Evolutionary conservation across 371 early-diverging fungal species (phyloP).

Genomic region (Thermomucor indicae-seudaticae): DNA sequence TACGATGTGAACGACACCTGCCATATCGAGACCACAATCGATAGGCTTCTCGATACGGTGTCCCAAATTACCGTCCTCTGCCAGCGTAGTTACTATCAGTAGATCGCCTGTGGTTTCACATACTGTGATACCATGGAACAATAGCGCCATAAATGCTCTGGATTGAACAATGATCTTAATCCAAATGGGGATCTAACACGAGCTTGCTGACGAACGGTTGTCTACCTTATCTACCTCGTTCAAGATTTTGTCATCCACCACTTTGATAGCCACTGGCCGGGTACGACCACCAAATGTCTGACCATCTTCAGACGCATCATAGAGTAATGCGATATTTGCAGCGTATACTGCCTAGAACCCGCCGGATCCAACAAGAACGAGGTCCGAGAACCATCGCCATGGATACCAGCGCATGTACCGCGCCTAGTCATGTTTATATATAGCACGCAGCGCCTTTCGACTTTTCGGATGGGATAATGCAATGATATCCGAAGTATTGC

Average conservation of each 20-base stretch:
- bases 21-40: conserved; percentile 10
- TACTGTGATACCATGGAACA: conserved; percentile 37
- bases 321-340: conserved; percentile 19
- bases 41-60: conserved; percentile 17
- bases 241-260: conserved; percentile 38
- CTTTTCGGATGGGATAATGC: conserved; percentile 26
- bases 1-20: conserved; percentile 17
- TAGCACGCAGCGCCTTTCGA: conserved; percentile 20
- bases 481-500: conserved; percentile 15
- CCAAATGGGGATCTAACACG: background rate
- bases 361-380: conserved; percentile 36
- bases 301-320: conserved; percentile 27
- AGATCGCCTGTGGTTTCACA: conserved; percentile 38
- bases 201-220: no score
- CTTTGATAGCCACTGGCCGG: conserved; percentile 30
- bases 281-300: conserved; percentile 14
- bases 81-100: conserved; percentile 32
- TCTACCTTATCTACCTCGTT: no score
- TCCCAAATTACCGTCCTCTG: conserved; percentile 30
- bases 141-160: conserved; percentile 28
- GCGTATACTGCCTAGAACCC: conserved; percentile 38
- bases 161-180: conserved; percentile 35
- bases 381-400: conserved; percentile 38
- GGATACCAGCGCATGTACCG: conserved; percentile 39
- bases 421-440: conserved; percentile 27